Evolutionary conservation across 805 yeast species (phyloP).

Genomic region (Candida montana): DNA sequence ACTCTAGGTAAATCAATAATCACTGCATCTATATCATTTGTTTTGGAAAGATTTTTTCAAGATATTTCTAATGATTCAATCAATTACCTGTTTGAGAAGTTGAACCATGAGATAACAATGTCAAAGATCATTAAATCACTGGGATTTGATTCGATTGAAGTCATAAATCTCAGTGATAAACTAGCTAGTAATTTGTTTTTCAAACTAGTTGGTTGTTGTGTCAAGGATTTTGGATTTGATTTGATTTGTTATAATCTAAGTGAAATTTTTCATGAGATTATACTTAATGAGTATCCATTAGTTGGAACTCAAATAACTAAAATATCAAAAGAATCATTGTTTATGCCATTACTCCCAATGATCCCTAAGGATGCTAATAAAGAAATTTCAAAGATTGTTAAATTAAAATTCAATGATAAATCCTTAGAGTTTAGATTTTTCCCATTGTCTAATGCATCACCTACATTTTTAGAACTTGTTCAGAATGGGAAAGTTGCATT

Average conservation of each 20-base stretch:
- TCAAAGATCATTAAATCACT: slow-evolving; percentile 35
- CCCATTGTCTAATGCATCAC: slow-evolving; percentile 65
- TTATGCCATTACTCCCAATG: slow-evolving; percentile 25
- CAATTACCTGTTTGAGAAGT: slow-evolving; percentile 42
- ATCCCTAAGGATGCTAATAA: slow-evolving; percentile 32
- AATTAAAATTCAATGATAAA: slow-evolving; percentile 47
- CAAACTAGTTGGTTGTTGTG: slow-evolving; percentile 61
- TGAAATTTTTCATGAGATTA: slow-evolving; percentile 58
- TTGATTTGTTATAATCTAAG: slow-evolving; percentile 56
- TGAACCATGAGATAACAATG: slow-evolving; percentile 34
- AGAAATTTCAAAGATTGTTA: slow-evolving; percentile 33
- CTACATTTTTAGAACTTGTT: slow-evolving; percentile 70
- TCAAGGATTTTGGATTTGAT: slow-evolving; percentile 80
- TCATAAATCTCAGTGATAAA: slow-evolving; percentile 36
- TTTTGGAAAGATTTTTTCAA: slow-evolving; percentile 58
- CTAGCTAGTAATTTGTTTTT: slow-evolving; percentile 51
- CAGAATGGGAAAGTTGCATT: slow-evolving; percentile 75
- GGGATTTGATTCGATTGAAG: slow-evolving; percentile 20
- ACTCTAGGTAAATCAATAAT: slow-evolving; percentile 55
- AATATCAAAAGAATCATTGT: slow-evolving; percentile 21
- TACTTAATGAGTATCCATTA: slow-evolving; percentile 61
- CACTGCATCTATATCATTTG: slow-evolving; percentile 49
- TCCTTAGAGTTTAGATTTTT: slow-evolving; percentile 63
- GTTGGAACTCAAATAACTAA: slow-evolving; percentile 37
- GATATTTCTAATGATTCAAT: slow-evolving; percentile 50